These are phyloP conservation scores for Saxophila tyrrhenica DNA, from an alignment of 495 filamentous ascomycete genomes.

Conservation along the genomic window DNA sequence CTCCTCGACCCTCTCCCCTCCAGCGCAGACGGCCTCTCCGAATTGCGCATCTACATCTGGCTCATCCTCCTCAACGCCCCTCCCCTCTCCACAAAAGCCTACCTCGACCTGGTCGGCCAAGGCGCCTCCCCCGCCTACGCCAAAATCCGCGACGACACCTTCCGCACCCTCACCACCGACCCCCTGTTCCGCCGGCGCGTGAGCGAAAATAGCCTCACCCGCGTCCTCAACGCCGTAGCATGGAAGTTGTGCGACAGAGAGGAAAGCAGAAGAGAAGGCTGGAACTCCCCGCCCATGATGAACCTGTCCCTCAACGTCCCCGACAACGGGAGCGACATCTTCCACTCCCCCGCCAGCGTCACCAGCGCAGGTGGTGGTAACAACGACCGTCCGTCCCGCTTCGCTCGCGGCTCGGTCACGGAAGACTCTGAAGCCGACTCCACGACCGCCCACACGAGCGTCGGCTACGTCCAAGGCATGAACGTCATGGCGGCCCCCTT, in stretches of 20 bases:
- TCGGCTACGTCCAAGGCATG: conserved; percentile 97
- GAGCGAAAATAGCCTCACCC: conserved; percentile 87
- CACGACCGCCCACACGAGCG: conserved; percentile 21
- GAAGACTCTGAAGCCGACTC: conserved; percentile 47
- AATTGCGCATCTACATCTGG: conserved; percentile 90
- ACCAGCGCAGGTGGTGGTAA: no score
- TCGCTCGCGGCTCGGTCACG: conserved; percentile 16
- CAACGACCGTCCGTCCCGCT: not conserved
- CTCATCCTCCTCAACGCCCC: conserved; percentile 78
- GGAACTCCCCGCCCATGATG: conserved; percentile 27
- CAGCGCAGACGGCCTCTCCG: conserved; percentile 90
- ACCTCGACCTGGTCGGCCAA: conserved; percentile 82
- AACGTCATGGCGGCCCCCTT: conserved; percentile 99
- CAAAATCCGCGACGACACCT: conserved; percentile 97
- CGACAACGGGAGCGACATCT: conserved; percentile 23
- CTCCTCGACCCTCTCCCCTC: conserved; percentile 68
- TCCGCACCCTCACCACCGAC: conserved; percentile 89
- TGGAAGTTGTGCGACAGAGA: conserved; percentile 82
- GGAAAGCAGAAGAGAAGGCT: conserved; percentile 35
- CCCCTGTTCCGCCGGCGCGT: conserved; percentile 91
- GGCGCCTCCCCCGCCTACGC: conserved; percentile 87
- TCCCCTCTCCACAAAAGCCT: conserved; percentile 70
- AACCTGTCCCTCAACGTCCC: conserved; percentile 23
- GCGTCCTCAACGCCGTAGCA: conserved; percentile 89
- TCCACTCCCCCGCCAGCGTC: conserved; percentile 23